Evolutionary conservation across 345 rosid genomes (phyloP).

Genomic region (Pseudoturritis turrita): DNA sequence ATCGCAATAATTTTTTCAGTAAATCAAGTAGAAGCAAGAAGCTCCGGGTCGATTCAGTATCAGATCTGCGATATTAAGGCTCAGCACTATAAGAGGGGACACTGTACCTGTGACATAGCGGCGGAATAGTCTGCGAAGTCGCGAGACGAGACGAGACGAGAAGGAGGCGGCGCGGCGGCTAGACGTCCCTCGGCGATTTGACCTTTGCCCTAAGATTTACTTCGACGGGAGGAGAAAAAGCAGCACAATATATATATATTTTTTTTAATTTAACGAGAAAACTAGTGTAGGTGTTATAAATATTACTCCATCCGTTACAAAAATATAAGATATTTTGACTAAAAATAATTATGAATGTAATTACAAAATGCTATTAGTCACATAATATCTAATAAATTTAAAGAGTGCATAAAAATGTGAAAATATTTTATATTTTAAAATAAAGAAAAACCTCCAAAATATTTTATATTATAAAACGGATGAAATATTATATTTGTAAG

Average conservation of each 20-base stretch:
- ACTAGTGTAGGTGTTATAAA: no score
- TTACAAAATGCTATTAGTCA: no score
- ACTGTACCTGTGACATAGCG: slow-evolving; percentile 32
- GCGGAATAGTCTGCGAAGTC: neutral
- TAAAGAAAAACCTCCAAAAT: no score
- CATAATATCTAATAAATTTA: no score
- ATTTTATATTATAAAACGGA: no score
- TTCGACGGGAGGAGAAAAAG: neutral
- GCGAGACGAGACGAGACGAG: neutral
- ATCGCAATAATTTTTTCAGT: neutral
- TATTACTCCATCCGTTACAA: no score
- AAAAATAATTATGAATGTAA: no score
- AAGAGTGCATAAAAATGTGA: no score
- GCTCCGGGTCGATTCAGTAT: slow-evolving; percentile 6
- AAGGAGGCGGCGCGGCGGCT: slow-evolving; percentile 1
- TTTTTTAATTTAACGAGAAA: neutral
- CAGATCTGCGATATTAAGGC: slow-evolving; percentile 17
- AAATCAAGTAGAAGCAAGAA: neutral
- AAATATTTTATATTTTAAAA: no score
- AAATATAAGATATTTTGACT: no score
- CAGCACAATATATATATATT: no score
- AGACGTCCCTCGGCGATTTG: slow-evolving; percentile 6
- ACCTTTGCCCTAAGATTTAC: slow-evolving; percentile 20
- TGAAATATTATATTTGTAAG: no score
- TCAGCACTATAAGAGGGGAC: neutral